Conservation (phyloP, 106 monocot genomes). For the Allium fistulosum region DNA sequence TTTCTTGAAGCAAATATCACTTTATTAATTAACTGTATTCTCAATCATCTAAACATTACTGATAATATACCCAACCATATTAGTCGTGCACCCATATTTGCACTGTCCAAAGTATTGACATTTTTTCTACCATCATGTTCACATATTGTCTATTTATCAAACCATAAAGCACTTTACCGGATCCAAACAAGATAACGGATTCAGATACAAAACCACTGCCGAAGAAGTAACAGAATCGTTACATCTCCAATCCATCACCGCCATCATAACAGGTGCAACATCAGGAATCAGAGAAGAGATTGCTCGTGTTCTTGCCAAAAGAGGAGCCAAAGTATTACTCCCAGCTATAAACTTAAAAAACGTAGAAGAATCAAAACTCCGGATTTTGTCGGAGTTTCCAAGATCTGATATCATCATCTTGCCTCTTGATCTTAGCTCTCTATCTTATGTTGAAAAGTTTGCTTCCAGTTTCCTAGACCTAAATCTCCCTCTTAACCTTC, state of each 20-base stretch:
- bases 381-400: constrained; percentile 53
- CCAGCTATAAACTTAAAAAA: constrained; percentile 65
- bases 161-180: constrained; percentile 69
- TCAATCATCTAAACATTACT: too few species aligned
- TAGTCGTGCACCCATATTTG: too few species aligned
- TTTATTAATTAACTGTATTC: too few species aligned
- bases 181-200: constrained; percentile 50
- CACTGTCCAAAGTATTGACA: too few species aligned
- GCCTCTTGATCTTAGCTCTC: constrained; percentile 87
- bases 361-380: constrained; percentile 40
- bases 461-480: constrained; percentile 63
- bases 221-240: constrained; percentile 48
- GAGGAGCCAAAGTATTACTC: constrained; percentile 72
- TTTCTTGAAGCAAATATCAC: too few species aligned
- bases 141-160: background rate
- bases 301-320: constrained; percentile 71
- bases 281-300: constrained; percentile 95
- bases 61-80: too few species aligned
- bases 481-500: constrained; percentile 80
- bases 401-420: constrained; percentile 61
- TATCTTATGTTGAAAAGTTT: constrained; percentile 69
- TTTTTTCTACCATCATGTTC: too few species aligned
- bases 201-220: constrained; percentile 70
- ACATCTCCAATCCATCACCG: constrained; percentile 35
- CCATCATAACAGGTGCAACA: constrained; percentile 68